Conservation (phyloP, 345 rosid genomes). For the Hibiscus mutabilis region DNA sequence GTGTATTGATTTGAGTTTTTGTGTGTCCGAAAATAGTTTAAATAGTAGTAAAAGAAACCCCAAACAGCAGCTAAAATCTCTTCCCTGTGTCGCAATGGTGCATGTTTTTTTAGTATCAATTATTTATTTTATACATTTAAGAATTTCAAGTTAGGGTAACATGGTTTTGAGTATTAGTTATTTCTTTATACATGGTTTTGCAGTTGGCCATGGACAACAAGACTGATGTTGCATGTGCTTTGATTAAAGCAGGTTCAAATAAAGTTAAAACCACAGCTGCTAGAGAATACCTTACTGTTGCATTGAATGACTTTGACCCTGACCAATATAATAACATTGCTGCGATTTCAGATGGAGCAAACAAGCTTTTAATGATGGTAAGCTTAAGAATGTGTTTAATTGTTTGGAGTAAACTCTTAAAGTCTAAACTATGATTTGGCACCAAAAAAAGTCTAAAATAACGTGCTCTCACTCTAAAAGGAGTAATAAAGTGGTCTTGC, state of each 20-base stretch:
- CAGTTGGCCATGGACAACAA: slow-evolving; percentile 38
- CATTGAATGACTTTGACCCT: slow-evolving; percentile 90
- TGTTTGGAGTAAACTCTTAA: slow-evolving; percentile 1
- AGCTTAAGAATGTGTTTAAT: slow-evolving; percentile 13
- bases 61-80: no score
- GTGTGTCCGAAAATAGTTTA: no score
- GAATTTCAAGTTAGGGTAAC: not conserved
- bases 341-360: slow-evolving; percentile 94
- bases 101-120: not conserved
- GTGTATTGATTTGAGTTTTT: no score
- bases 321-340: slow-evolving; percentile 86
- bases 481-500: not conserved
- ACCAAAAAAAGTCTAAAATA: not conserved
- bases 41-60: no score
- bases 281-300: slow-evolving; percentile 90
- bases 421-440: slow-evolving; percentile 5
- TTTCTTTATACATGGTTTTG: not conserved
- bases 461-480: not conserved
- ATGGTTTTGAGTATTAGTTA: no score
- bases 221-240: slow-evolving; percentile 51
- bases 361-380: slow-evolving; percentile 99
- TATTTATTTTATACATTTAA: not conserved
- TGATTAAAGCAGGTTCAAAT: slow-evolving; percentile 56
- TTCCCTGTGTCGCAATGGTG: no score
- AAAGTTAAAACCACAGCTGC: slow-evolving; percentile 90